Evolutionary conservation across 495 filamentous ascomycete species (phyloP).

Genomic region (Ramalina intermedia): DNA sequence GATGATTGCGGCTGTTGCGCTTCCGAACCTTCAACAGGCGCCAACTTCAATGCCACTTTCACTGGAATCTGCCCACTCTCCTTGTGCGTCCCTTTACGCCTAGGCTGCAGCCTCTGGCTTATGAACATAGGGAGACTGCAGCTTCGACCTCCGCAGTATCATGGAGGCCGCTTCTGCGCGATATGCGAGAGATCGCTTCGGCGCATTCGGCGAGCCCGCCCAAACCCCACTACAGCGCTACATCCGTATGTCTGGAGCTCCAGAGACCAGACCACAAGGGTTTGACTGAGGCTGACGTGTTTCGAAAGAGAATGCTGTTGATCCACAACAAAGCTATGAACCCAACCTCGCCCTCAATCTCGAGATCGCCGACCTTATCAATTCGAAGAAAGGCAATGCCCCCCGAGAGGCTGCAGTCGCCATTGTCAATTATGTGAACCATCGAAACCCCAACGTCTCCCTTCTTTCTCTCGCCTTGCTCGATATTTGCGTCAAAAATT

Average conservation of each 20-base stretch:
- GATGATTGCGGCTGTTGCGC: background rate
- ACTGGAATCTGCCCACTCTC: background rate
- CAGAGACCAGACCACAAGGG: background rate
- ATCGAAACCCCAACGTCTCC: conserved; percentile 88
- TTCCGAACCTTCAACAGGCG: background rate
- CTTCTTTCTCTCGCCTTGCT: conserved; percentile 78
- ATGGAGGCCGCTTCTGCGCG: conserved; percentile 93
- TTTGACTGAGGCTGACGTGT: conserved; percentile 2
- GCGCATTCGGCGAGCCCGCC: conserved; percentile 61
- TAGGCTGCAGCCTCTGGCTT: background rate
- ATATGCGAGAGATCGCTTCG: conserved; percentile 90
- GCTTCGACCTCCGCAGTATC: background rate
- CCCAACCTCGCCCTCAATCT: conserved; percentile 92
- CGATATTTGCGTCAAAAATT: conserved; percentile 99
- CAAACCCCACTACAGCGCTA: conserved; percentile 83
- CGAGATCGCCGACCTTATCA: conserved; percentile 92
- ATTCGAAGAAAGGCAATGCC: conserved; percentile 92
- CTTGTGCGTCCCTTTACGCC: background rate
- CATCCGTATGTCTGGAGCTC: conserved; percentile 44
- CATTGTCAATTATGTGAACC: conserved; percentile 89
- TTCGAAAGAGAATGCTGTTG: conserved; percentile 66
- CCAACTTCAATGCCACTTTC: background rate
- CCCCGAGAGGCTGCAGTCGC: conserved; percentile 90
- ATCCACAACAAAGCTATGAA: conserved; percentile 89
- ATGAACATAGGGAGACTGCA: background rate